phyloP scores from a whole-genome alignment of 129 eudicot genomes.

The Artemisia argyi region DNA sequence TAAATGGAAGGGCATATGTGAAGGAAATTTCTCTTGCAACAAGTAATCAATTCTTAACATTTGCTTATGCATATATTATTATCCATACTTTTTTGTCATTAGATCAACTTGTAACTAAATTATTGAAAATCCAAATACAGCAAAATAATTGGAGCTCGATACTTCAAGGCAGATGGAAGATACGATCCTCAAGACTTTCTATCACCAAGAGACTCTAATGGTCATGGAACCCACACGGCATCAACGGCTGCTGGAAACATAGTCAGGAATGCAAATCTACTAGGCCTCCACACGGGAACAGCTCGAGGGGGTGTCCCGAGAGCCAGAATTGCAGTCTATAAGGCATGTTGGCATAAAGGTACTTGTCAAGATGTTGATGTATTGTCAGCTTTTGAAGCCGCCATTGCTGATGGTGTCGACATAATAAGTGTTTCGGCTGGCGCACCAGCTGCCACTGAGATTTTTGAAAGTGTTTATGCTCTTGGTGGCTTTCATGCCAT shows the following conservation, averaged over 20 bases:
- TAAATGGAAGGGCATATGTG: conserved; percentile 14
- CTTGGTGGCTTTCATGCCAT: conserved; percentile 7
- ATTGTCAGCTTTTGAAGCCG: conserved; percentile 5
- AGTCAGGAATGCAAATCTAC: conserved; percentile 7
- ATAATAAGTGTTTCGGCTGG: background rate
- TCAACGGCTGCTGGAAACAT: conserved; percentile 14
- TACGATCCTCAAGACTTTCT: background rate
- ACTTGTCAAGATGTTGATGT: background rate
- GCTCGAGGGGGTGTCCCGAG: conserved; percentile 16
- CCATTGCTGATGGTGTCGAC: conserved; percentile 13
- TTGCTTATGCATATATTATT: too few relatives aligned
- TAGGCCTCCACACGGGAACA: conserved; percentile 5
- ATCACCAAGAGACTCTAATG: conserved; percentile 15
- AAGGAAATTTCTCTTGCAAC: conserved; percentile 9
- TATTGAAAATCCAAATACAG: background rate
- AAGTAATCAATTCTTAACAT: conserved; percentile 3
- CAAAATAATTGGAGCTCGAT: conserved; percentile 15
- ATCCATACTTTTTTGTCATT: too few relatives aligned
- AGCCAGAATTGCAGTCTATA: conserved; percentile 12
- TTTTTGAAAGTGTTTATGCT: background rate
- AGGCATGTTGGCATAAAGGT: background rate
- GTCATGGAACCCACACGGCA: conserved; percentile 19
- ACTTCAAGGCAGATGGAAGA: conserved; percentile 6
- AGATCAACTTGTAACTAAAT: too few relatives aligned
- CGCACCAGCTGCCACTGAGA: background rate